Base-by-base conservation (phyloP, 768 basidiomycete genomes). In the Boletus bicolor region DNA sequence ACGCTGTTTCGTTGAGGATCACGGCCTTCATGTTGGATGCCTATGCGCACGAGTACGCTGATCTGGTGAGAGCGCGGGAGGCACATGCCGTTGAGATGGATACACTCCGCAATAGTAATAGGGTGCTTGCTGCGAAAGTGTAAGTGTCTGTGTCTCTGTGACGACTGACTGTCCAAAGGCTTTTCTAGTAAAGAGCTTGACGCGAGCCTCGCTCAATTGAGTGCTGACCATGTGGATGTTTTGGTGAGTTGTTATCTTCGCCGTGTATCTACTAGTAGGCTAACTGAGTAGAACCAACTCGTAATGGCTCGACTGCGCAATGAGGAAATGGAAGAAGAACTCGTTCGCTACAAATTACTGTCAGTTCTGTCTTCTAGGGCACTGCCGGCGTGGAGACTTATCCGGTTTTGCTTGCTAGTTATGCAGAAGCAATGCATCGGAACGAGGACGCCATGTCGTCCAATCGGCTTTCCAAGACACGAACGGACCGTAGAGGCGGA, bases 1-100 rank as follows among this genome's bases (percentile, higher is more conserved):
- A 98, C 64, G 89, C 95, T 8, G 84, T 91, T 55, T 83, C 85
- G 21, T 73, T 97, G 63, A 81, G 82, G 58, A 93, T 99, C 60
- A 97, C 95, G 5, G 92, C 97, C 0, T 95, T 98, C 73, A 93
- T 95, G 92, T 78, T 98, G 39, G 96, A 98, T 65, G 80, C 84
- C 19, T 96, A 91, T 68, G 82, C 86, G 34, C 89, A 85, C 51
- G 94, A 97, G 73, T 96, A 93, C 67, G 85, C 91, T 59, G 94
- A 96, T 55, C 73, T 85, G 51, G 74, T 91, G 55, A 82, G 86
- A 24, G 81, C 81, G 49, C 85, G 84, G 36, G 92, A 94, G 56
- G 89, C 89, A 55, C 93, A 96, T 72, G 85, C 87, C 0, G 72
- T 80, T 24, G 91, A 95, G 71, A 79, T 98, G 68, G 96, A 97